Evolutionary conservation across 2,329 filamentous ascomycete genomes (phyloP).

Genomic region (Ascochyta pisi): DNA sequence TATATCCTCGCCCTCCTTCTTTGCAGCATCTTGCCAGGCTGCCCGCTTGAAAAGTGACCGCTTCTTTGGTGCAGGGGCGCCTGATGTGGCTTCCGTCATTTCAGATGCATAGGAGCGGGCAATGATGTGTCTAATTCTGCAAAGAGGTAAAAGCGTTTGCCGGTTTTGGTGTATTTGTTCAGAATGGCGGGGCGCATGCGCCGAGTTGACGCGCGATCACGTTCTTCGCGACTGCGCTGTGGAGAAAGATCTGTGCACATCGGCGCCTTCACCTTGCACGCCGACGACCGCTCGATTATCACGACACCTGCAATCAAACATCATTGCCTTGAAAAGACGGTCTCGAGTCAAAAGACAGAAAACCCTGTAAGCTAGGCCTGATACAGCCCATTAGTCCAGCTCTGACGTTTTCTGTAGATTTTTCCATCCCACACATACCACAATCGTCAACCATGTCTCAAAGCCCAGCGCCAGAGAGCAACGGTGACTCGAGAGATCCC

Average conservation of each 20-base stretch:
- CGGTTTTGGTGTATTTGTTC: background rate
- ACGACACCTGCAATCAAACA: constrained; percentile 1
- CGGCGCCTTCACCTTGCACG: constrained; percentile 1
- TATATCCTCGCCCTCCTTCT: constrained; percentile 46
- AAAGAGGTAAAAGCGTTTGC: background rate
- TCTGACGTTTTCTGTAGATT: constrained; percentile 2
- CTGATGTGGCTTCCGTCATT: constrained; percentile 36
- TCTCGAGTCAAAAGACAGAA: background rate
- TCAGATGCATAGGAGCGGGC: constrained; percentile 19
- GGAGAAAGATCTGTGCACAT: constrained; percentile 32
- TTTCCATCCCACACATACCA: constrained; percentile 3
- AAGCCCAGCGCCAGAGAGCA: constrained; percentile 62
- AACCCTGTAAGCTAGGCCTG: background rate
- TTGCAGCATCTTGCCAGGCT: constrained; percentile 54
- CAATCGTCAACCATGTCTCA: constrained; percentile 26
- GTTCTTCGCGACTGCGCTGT: constrained; percentile 29
- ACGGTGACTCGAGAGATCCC: constrained; percentile 83
- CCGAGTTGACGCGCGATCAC: constrained; percentile 41
- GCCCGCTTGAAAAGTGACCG: constrained; percentile 64
- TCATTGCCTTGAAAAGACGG: background rate
- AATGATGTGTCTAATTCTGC: background rate
- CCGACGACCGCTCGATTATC: constrained; percentile 1
- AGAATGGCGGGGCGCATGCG: constrained; percentile 19
- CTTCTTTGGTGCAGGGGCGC: constrained; percentile 46
- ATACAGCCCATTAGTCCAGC: background rate